These are phyloP conservation scores for Elongisporangium prolatum DNA, from an alignment of 352 stramenopile species.

Conservation along the genomic window DNA sequence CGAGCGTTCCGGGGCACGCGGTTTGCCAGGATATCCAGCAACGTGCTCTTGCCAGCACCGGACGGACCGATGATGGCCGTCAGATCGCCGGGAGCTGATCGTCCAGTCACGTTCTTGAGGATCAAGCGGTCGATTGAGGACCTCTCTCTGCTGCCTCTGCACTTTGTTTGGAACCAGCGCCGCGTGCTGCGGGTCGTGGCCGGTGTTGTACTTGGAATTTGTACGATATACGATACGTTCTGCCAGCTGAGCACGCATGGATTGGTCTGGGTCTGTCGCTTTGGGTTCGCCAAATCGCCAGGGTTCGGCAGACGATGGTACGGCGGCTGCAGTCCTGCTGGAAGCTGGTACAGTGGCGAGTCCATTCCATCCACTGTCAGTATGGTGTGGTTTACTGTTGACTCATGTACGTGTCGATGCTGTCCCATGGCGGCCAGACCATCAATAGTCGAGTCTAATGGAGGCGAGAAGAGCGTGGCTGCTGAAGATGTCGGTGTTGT, in stretches of 20 bases:
- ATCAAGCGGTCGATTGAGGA: slow-evolving; percentile 23
- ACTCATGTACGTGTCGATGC: not conserved
- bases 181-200: not conserved
- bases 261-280: not conserved
- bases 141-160: not conserved
- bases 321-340: not conserved
- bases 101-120: slow-evolving; percentile 49
- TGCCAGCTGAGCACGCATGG: slow-evolving; percentile 59
- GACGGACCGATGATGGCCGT: slow-evolving; percentile 68
- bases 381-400: not conserved
- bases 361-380: not conserved
- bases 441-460: not conserved
- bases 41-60: slow-evolving; percentile 53
- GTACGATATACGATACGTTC: slow-evolving; percentile 56
- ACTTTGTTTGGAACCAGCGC: slow-evolving; percentile 2
- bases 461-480: not conserved
- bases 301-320: not conserved
- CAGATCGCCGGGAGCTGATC: slow-evolving; percentile 52
- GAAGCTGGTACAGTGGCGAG: not conserved
- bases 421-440: not conserved
- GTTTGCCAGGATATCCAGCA: slow-evolving; percentile 62
- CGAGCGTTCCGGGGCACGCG: slow-evolving; percentile 22
- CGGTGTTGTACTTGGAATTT: slow-evolving; percentile 20
- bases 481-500: not conserved
- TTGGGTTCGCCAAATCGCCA: not conserved